Evolutionary conservation across 495 filamentous ascomycete species (phyloP), one percentile per base, ranked within the genome.

Genomic region (Penicillium lagena): DNA sequence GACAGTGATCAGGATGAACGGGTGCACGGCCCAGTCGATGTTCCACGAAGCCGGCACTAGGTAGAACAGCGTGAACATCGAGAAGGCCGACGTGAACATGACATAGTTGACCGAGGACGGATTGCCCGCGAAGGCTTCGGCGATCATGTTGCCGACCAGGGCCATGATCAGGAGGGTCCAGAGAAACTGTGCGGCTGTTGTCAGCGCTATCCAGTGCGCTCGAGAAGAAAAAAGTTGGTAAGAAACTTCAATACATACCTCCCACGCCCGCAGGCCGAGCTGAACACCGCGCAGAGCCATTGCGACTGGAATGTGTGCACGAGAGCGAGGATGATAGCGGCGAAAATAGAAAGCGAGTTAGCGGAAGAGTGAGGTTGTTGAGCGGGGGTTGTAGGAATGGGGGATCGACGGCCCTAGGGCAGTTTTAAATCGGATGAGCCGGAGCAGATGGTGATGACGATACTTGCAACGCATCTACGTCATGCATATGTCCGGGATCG

Each of bases 111-210:
- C 50, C 2, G 59, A 57, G 12, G 59, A 51, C 0, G 78, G 76
- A 67, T 84, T 82, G 34, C 78, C 78, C 37, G 61, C 42, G 47
- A 67, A 64, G 0, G 79, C 64, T 5, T 73, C 61, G 44, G 70
- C 64, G 55, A 87, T 81, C 70, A 86, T 82, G 66, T 86, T 82
- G 50, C 82, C 83, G 43, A 83, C 54, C 22, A 88, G 68, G 14
- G 82, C 75, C 63, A 84, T 77, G 51, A 83, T 58, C 56, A 87
- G 71, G 28, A 87, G 62, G n/a, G 81, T 73, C 70, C 72, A 85
- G 49, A 86, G 15, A 67, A 86, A 82, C 76, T 85, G 45, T 29
- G 38, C 11, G 28, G 8, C n/a, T 22, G 22, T 22, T 22, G 22
- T 22, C 22, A 22, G 22, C 4, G 22, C 22, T 22, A 4, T 22